Conservation (phyloP, 2,329 filamentous ascomycete genomes). For the Bipolaris victoriae region DNA sequence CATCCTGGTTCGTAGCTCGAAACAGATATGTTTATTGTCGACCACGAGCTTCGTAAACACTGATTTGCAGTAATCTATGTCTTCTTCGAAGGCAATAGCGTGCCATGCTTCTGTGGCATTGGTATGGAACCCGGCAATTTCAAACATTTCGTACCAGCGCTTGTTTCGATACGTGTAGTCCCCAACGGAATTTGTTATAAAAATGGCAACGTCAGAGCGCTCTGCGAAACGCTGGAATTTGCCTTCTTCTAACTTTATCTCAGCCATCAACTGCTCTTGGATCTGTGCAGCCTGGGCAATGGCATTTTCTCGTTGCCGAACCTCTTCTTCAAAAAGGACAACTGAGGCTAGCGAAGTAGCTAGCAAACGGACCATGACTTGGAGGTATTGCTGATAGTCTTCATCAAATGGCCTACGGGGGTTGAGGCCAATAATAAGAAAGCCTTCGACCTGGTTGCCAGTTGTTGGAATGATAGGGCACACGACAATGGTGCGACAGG, state of each 20-base stretch:
- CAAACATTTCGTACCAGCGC: slow-evolving; percentile 47
- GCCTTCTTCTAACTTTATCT: slow-evolving; percentile 41
- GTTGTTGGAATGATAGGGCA: slow-evolving; percentile 47
- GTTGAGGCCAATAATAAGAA: slow-evolving; percentile 50
- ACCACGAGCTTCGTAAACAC: slow-evolving; percentile 41
- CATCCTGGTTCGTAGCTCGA: slow-evolving; percentile 49
- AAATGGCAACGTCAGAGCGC: slow-evolving; percentile 51
- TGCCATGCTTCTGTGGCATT: slow-evolving; percentile 30
- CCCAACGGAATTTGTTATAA: slow-evolving; percentile 45
- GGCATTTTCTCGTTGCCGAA: slow-evolving; percentile 44
- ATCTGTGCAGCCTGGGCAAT: slow-evolving; percentile 44
- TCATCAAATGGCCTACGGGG: slow-evolving; percentile 48
- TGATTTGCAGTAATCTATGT: slow-evolving; percentile 39
- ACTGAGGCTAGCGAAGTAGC: slow-evolving; percentile 50
- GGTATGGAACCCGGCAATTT: slow-evolving; percentile 17
- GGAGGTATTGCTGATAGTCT: slow-evolving; percentile 49
- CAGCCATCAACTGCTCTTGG: slow-evolving; percentile 43
- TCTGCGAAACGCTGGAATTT: slow-evolving; percentile 51
- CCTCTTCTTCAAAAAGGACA: slow-evolving; percentile 48
- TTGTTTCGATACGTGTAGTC: slow-evolving; percentile 51
- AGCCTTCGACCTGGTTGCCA: slow-evolving; percentile 45
- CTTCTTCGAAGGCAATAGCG: slow-evolving; percentile 41
- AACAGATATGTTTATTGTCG: slow-evolving; percentile 41
- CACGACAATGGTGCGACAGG: slow-evolving; percentile 43
- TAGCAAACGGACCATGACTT: slow-evolving; percentile 46